Evolutionary conservation across 2,329 filamentous ascomycete species (phyloP), one percentile per base, ranked within the genome.

Genomic region (Ceratocystis ficicola): DNA sequence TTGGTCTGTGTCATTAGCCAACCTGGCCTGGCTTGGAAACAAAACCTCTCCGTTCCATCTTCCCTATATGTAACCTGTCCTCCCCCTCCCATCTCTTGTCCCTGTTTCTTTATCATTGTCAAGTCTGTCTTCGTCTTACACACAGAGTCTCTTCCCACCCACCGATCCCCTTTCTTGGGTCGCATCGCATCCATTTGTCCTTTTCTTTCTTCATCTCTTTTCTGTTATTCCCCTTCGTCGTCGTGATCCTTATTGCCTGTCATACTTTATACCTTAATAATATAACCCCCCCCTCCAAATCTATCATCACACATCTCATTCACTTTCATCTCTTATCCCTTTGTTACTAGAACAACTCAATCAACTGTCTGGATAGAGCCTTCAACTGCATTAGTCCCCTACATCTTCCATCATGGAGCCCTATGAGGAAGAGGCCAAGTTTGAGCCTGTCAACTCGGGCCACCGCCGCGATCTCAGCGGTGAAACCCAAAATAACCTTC

Each of bases 341-440:
- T 41, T 15, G 36, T 15, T 15, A 41, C 36, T 41, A 41, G 6
- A 32, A 7, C 30, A 32, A 32, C 30, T 32, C 30, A 32, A 0
- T 5, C 10, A 41, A 41, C 36, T 41, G 4, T 15, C 36, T 41
- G 36, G 10, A 41, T 41, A 41, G 36, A 41, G 7, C 7, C 12
- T 22, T 12, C 48, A 25, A 10, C n/a, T 20, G n/a, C 17, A 10
- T 25, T 3, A 10, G 48, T 50, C 48, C 7, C 12, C 48, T 50
- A 10, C 8, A 5, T 50, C 48, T 32, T 48, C 60, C 22, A 10
- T 15, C 44, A 62, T 62, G 60, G 60, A 62, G 44, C 44, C 60
- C 12, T 41, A 46, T 28, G 60, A 62, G 44, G 41, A 62, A 62
- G 60, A 62, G 44, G 41, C 55, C 55, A 62, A 62, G 41, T 28